Conservation (phyloP, 1,284 basidiomycete species). For the Sanguinoderma infundibulare region DNA sequence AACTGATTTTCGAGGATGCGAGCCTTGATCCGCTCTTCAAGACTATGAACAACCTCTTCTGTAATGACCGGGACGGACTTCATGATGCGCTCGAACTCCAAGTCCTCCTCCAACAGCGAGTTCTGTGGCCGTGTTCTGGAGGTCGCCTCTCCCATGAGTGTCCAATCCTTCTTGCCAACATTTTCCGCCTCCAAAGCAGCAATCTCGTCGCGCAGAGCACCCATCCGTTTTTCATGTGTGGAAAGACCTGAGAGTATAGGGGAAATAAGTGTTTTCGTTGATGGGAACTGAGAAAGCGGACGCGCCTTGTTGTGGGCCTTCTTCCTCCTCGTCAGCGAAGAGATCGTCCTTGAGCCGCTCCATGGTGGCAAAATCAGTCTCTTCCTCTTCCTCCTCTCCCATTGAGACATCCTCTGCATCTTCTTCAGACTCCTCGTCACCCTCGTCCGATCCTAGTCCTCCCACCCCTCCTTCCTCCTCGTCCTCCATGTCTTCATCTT, state of each 20-base stretch:
- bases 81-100: slow-evolving; percentile 92
- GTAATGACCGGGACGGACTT: slow-evolving; percentile 92
- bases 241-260: slow-evolving; percentile 44
- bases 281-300: background rate
- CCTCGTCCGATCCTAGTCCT: slow-evolving; percentile 28
- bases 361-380: slow-evolving; percentile 42
- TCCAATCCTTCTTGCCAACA: slow-evolving; percentile 83
- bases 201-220: slow-evolving; percentile 70
- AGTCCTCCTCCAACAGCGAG: slow-evolving; percentile 90
- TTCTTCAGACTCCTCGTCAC: slow-evolving; percentile 22
- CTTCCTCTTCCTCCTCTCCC: slow-evolving; percentile 35
- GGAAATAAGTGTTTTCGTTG: background rate
- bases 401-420: slow-evolving; percentile 28
- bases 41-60: slow-evolving; percentile 80
- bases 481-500: slow-evolving; percentile 34
- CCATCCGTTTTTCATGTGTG: slow-evolving; percentile 67
- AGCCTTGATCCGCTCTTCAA: slow-evolving; percentile 93
- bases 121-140: slow-evolving; percentile 87
- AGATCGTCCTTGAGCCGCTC: slow-evolving; percentile 69
- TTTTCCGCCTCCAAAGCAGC: slow-evolving; percentile 71
- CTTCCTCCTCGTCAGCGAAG: slow-evolving; percentile 64
- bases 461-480: slow-evolving; percentile 35
- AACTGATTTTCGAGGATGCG: slow-evolving; percentile 88
- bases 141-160: slow-evolving; percentile 89
- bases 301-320: slow-evolving; percentile 21